Evolutionary conservation across 768 basidiomycete genomes (phyloP).

Genomic region (Suillus discolor): DNA sequence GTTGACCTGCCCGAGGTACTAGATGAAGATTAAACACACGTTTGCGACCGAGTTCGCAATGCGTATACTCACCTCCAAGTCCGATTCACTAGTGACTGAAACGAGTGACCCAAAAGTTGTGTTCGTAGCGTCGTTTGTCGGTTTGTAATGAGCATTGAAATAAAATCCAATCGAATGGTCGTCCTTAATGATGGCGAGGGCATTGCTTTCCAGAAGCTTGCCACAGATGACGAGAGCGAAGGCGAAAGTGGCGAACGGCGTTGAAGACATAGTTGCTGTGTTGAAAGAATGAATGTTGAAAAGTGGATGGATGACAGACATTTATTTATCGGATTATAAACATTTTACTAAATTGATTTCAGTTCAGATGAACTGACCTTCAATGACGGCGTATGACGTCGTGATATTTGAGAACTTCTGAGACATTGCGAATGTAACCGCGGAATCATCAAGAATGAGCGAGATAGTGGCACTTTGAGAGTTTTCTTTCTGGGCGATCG

Average conservation of each 20-base stretch:
- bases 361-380: too few species aligned
- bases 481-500: not conserved
- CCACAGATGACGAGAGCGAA: conserved; percentile 13
- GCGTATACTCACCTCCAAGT: conserved; percentile 28
- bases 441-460: not conserved
- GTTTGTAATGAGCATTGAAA: conserved; percentile 16
- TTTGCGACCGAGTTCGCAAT: not conserved
- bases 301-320: not conserved
- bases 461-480: not conserved
- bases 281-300: not conserved
- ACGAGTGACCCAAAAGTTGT: conserved; percentile 21
- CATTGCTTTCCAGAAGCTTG: conserved; percentile 37
- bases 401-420: not conserved
- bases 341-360: too few species aligned
- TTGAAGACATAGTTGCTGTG: not conserved
- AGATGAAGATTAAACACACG: not conserved
- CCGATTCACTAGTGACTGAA: conserved; percentile 20
- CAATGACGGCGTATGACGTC: not conserved
- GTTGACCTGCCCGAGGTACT: conserved; percentile 33
- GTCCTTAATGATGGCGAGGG: conserved; percentile 18
- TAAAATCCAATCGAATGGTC: conserved; percentile 3
- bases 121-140: conserved; percentile 23
- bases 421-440: not conserved
- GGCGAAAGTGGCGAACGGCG: conserved; percentile 6
- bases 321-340: not conserved